Evolutionary conservation across 768 basidiomycete species (phyloP).

Genomic region (Naganishia vishniacii): DNA sequence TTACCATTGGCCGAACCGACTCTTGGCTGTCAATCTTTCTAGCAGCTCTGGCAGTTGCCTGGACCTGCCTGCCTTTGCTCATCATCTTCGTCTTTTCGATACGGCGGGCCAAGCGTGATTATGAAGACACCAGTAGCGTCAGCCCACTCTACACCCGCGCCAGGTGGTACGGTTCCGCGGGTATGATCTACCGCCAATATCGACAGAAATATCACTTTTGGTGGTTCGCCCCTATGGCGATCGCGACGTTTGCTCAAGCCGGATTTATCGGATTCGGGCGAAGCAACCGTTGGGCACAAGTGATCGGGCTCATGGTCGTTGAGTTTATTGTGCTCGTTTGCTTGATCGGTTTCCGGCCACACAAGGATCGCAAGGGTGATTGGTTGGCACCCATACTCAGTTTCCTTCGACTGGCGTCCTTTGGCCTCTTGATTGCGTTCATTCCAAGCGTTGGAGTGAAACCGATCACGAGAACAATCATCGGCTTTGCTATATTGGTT

Average conservation of each 20-base stretch:
- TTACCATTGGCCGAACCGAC: conserved; percentile 67
- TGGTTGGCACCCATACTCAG: conserved; percentile 64
- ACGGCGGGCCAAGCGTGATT: conserved; percentile 51
- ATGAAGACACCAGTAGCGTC: conserved; percentile 45
- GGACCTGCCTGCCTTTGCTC: conserved; percentile 54
- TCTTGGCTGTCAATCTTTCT: conserved; percentile 79
- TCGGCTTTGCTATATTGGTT: conserved; percentile 69
- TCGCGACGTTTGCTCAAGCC: conserved; percentile 62
- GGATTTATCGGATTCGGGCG: conserved; percentile 60
- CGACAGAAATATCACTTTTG: conserved; percentile 61
- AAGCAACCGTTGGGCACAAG: conserved; percentile 61
- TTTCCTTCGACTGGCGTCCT: conserved; percentile 63
- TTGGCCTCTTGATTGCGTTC: conserved; percentile 71
- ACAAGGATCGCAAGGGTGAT: conserved; percentile 64
- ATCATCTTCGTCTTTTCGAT: conserved; percentile 56
- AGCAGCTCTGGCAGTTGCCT: conserved; percentile 64
- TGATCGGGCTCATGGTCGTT: conserved; percentile 62
- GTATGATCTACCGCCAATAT: conserved; percentile 55
- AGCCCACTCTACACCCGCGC: conserved; percentile 57
- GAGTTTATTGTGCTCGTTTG: conserved; percentile 61
- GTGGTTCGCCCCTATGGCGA: conserved; percentile 59
- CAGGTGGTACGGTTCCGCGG: conserved; percentile 51
- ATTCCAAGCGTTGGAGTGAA: conserved; percentile 60
- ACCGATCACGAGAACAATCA: conserved; percentile 72
- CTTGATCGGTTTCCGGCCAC: conserved; percentile 58